Percentiles rank a stretch among this genome's conserved stretches.
Conservation (phyloP, 331 rosid species). For the Phaseolus coccineus region DNA sequence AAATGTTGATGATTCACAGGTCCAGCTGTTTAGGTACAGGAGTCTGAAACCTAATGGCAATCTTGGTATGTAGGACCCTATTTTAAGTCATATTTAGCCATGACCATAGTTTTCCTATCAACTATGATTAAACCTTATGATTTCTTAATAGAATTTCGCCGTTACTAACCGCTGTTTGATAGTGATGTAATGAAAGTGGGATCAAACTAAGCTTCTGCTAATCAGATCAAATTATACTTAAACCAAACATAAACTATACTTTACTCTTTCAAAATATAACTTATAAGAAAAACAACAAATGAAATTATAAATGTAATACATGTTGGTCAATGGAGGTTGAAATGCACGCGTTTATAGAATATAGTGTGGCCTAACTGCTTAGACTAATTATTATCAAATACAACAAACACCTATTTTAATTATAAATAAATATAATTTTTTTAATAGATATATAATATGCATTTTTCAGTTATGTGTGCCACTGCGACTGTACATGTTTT, state of each 20-base stretch:
- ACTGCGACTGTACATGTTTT: no score
- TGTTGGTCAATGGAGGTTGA: slow-evolving; percentile 24
- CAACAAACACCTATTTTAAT: no score
- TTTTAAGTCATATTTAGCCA: not conserved
- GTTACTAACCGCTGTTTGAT: slow-evolving; percentile 39
- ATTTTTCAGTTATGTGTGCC: no score
- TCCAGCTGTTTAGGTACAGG: slow-evolving; percentile 50
- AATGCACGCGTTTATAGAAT: slow-evolving; percentile 20
- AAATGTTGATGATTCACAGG: not conserved
- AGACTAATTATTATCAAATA: not conserved
- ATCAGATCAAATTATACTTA: no score
- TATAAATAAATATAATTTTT: no score
- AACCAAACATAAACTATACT: no score
- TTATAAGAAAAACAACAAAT: not conserved
- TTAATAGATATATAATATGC: no score
- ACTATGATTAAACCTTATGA: slow-evolving; percentile 40
- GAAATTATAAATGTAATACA: not conserved
- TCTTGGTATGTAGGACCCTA: not conserved
- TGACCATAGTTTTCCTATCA: slow-evolving; percentile 13
- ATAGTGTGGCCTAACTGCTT: not conserved
- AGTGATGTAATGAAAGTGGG: slow-evolving; percentile 46
- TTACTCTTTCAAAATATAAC: no score
- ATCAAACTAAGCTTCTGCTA: no score
- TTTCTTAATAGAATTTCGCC: slow-evolving; percentile 45
- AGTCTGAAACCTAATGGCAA: slow-evolving; percentile 50